phyloP scores from a whole-genome alignment of 1,139 yeast genomes.

The Kodamaea sp. region DNA sequence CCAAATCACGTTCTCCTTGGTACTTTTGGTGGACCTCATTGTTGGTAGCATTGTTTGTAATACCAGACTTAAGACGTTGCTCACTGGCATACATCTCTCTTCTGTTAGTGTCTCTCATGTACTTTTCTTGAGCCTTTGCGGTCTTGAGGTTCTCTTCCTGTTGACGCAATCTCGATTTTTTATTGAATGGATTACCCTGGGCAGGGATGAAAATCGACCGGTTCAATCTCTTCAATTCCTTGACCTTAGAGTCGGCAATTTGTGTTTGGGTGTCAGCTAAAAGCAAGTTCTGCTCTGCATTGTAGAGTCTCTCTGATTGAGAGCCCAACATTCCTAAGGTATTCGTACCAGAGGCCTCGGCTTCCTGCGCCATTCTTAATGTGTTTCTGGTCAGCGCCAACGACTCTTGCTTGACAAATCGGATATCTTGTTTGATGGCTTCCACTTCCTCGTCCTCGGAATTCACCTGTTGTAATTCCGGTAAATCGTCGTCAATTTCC shows the following conservation, averaged over 20 bases:
- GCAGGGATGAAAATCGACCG: slow-evolving; percentile 84
- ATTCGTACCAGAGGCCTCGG: slow-evolving; percentile 87
- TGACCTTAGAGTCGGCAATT: slow-evolving; percentile 82
- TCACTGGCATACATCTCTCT: slow-evolving; percentile 48
- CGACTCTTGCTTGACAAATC: slow-evolving; percentile 86
- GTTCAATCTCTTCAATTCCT: slow-evolving; percentile 76
- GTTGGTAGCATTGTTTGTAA: slow-evolving; percentile 38
- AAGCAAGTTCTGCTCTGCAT: slow-evolving; percentile 75
- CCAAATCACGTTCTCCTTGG: slow-evolving; percentile 49
- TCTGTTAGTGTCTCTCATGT: slow-evolving; percentile 44
- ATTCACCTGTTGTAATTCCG: slow-evolving; percentile 48
- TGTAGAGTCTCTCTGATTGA: slow-evolving; percentile 82
- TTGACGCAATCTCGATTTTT: slow-evolving; percentile 72
- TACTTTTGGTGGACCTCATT: slow-evolving; percentile 49
- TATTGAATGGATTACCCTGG: slow-evolving; percentile 82
- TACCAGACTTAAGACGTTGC: slow-evolving; percentile 46
- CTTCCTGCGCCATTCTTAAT: slow-evolving; percentile 83
- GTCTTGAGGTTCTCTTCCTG: slow-evolving; percentile 71
- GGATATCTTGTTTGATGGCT: slow-evolving; percentile 79
- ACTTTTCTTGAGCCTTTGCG: slow-evolving; percentile 65
- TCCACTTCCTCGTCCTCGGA: slow-evolving; percentile 87
- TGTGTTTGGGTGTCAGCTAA: slow-evolving; percentile 80
- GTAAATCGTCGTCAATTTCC: slow-evolving; percentile 35
- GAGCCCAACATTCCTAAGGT: slow-evolving; percentile 91
- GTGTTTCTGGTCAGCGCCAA: slow-evolving; percentile 86